Base-by-base conservation (phyloP, 2,329 filamentous ascomycete genomes). In the Colletotrichum simmondsii region DNA sequence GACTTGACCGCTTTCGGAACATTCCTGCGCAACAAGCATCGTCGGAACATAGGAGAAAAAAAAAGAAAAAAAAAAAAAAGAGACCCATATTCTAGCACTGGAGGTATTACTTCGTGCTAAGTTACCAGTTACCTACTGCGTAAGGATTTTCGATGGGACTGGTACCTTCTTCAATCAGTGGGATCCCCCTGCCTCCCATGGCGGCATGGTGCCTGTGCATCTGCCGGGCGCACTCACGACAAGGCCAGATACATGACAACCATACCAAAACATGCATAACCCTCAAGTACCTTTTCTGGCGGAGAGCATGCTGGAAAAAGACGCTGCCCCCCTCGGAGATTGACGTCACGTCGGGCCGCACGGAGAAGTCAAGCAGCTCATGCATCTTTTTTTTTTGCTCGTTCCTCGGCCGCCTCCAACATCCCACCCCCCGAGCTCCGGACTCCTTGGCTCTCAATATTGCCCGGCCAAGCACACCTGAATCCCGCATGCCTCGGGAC, bases 291-390 rank as follows among this genome's bases (percentile, higher is more conserved):
- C 37, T 42, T 19, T 7, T 42, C 37, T 42, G 37, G 10, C 37
- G 37, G 16, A 42, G 14, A 19, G 37, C 19, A 62, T 12, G 19
- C 22, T 24, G 22, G 3, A 35, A 63, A 8, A 14, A 62, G 42
- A 53, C 28, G 61, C 42, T 24, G 61, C 30, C 14, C 61, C 49
- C 22, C 30, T 35, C 49, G 30, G 49, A 54, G 30, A 63, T 63
- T 54, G 61, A 64, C 61, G 61, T 64, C 61, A 64, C 61, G n/a
- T 22, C 22, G 16, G 30, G 16, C 49, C 30, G 46, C 61, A 53
- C 22, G 49, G 14, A 22, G 19, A 3, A 19, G 8, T 19, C 37
- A 24, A 32, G 16, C 19, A 24, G 35, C 42, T 22, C 28, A 63
- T n/a, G 60, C 26, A 53, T 32, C 42, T 32, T 30, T n/a, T 32